phyloP scores from a whole-genome alignment of 176 grass and related monocot species.

The Musa acuminata region DNA sequence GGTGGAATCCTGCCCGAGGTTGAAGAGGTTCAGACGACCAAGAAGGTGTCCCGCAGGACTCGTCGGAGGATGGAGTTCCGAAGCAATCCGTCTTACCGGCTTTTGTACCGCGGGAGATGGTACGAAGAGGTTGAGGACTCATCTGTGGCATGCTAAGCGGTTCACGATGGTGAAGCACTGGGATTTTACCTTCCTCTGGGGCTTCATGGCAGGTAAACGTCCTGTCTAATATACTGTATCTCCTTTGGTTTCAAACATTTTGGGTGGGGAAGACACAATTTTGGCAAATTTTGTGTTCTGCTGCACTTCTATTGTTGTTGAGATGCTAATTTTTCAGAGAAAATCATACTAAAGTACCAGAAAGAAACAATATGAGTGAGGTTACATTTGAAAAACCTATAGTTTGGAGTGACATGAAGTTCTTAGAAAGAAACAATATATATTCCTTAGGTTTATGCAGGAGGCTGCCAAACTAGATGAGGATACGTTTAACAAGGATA shows the following conservation, averaged over 20 bases:
- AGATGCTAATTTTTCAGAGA: too few relatives aligned
- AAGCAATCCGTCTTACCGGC: conserved; percentile 41
- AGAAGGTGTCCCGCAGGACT: conserved; percentile 34
- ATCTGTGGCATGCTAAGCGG: conserved; percentile 87
- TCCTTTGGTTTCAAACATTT: background rate
- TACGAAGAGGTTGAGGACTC: conserved; percentile 59
- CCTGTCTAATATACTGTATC: background rate
- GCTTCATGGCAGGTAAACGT: conserved; percentile 43
- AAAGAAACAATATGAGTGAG: too few relatives aligned
- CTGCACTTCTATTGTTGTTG: too few relatives aligned
- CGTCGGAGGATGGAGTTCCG: conserved; percentile 55
- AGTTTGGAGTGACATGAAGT: too few relatives aligned
- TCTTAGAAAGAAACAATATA: too few relatives aligned
- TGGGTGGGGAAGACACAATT: too few relatives aligned
- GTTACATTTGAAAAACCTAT: too few relatives aligned
- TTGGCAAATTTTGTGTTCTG: too few relatives aligned
- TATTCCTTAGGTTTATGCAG: too few relatives aligned
- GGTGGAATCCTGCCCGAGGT: background rate
- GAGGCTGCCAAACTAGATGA: too few relatives aligned
- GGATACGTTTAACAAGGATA: too few relatives aligned
- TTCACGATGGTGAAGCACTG: conserved; percentile 63
- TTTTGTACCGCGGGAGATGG: conserved; percentile 51
- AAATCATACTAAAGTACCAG: too few relatives aligned
- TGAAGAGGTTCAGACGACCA: background rate
- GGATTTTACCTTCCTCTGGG: conserved; percentile 60